A percentile compares a stretch with the other conserved stretches of the same genome.
These are phyloP conservation scores for Babesia divergens DNA, from an alignment of 169 alveolate genomes.

Conservation along the genomic window DNA sequence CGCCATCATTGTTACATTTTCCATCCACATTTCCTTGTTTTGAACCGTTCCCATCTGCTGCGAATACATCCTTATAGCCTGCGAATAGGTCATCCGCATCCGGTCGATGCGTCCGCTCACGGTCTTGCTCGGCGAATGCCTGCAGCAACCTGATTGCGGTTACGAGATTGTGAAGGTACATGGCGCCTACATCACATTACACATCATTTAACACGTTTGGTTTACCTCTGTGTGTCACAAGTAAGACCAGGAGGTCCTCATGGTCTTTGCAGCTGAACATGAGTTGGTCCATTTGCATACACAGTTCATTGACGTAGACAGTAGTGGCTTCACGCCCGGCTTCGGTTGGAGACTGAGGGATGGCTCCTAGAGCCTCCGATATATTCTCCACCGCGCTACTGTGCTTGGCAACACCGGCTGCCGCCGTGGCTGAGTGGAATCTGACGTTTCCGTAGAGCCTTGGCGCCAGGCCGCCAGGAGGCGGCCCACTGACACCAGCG, in stretches of 20 bases:
- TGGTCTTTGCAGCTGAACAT: conserved; percentile 64
- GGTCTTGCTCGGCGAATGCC: conserved; percentile 63
- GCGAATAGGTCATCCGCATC: conserved; percentile 54
- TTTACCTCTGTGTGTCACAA: conserved; percentile 74
- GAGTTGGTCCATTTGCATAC: conserved; percentile 73
- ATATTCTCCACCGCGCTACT: background rate
- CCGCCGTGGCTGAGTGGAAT: too few relatives aligned
- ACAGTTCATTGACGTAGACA: conserved; percentile 68
- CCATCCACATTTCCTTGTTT: background rate
- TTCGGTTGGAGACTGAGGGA: background rate
- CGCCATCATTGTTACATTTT: background rate
- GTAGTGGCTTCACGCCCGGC: background rate
- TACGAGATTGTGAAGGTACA: conserved; percentile 73
- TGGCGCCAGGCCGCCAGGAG: too few relatives aligned
- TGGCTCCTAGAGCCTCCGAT: background rate
- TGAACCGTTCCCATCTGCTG: background rate
- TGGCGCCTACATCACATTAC: conserved; percentile 45
- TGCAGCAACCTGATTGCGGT: conserved; percentile 71
- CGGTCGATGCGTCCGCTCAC: conserved; percentile 14
- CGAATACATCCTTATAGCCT: conserved; percentile 36
- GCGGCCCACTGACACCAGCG: background rate
- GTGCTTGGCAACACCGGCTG: background rate
- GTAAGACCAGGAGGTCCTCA: conserved; percentile 66
- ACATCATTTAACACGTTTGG: too few relatives aligned
- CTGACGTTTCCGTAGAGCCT: too few relatives aligned